These are phyloP conservation scores for Penicillium sp. DNA, from an alignment of 2,329 filamentous ascomycete genomes.

Conservation along the genomic window DNA sequence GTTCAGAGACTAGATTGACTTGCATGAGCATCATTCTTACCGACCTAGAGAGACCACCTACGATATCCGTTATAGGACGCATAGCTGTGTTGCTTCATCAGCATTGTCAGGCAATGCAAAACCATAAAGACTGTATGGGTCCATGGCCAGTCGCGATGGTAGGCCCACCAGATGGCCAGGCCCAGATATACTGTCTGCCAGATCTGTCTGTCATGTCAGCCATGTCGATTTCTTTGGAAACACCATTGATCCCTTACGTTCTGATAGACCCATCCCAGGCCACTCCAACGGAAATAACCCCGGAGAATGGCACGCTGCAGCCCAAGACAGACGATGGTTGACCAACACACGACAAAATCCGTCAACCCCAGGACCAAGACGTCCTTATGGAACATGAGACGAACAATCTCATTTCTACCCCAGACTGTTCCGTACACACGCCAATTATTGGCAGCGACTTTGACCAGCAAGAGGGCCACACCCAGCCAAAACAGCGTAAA, in stretches of 20 bases:
- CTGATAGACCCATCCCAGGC: slow-evolving; percentile 66
- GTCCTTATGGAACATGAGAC: slow-evolving; percentile 58
- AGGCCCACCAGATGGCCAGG: slow-evolving; percentile 58
- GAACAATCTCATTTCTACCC: slow-evolving; percentile 65
- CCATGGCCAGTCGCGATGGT: slow-evolving; percentile 73
- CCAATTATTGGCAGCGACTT: slow-evolving; percentile 64
- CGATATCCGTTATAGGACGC: slow-evolving; percentile 70
- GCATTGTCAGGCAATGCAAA: slow-evolving; percentile 65
- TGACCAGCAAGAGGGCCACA: slow-evolving; percentile 60
- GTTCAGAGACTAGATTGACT: slow-evolving; percentile 50
- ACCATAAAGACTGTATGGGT: slow-evolving; percentile 69
- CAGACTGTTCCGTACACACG: slow-evolving; percentile 61
- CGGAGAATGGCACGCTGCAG: slow-evolving; percentile 57
- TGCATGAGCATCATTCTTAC: neutral
- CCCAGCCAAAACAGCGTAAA: slow-evolving; percentile 66
- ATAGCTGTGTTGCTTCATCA: slow-evolving; percentile 73
- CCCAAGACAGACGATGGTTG: slow-evolving; percentile 59
- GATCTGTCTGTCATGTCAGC: slow-evolving; percentile 38
- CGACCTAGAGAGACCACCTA: slow-evolving; percentile 20
- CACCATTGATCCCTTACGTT: slow-evolving; percentile 44
- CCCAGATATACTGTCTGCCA: slow-evolving; percentile 64
- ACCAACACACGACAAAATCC: slow-evolving; percentile 62
- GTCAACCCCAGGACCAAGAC: slow-evolving; percentile 51
- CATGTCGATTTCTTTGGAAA: neutral
- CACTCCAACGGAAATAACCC: slow-evolving; percentile 62